phyloP scores from a whole-genome alignment of 768 basidiomycete species.

The Termitomyces sp. region DNA sequence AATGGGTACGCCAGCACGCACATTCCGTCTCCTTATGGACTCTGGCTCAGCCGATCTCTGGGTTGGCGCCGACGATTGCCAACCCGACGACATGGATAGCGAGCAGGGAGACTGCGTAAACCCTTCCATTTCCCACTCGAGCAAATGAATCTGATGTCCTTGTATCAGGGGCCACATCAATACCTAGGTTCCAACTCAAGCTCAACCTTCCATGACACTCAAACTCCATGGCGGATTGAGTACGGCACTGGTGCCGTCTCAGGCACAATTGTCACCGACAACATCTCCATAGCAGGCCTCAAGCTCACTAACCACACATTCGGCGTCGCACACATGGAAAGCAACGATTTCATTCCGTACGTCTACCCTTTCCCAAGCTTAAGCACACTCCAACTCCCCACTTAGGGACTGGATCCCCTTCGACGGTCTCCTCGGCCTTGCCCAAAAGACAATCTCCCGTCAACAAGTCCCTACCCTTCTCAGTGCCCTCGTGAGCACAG shows the following conservation, averaged over 20 bases:
- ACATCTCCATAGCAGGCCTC: slow-evolving; percentile 56
- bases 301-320: slow-evolving; percentile 50
- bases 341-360: slow-evolving; percentile 45
- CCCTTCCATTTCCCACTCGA: neutral
- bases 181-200: slow-evolving; percentile 58
- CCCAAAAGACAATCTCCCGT: slow-evolving; percentile 43
- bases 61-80: slow-evolving; percentile 48
- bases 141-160: neutral
- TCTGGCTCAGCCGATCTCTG: slow-evolving; percentile 63
- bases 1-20: slow-evolving; percentile 44
- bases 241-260: slow-evolving; percentile 56
- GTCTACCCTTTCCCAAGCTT: slow-evolving; percentile 3
- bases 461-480: slow-evolving; percentile 53
- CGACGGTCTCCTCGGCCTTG: slow-evolving; percentile 57
- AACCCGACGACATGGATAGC: slow-evolving; percentile 20
- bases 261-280: slow-evolving; percentile 57
- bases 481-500: slow-evolving; percentile 46
- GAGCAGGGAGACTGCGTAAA: slow-evolving; percentile 14
- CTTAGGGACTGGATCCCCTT: slow-evolving; percentile 32
- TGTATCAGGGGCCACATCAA: slow-evolving; percentile 29
- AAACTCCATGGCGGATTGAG: slow-evolving; percentile 42
- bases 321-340: slow-evolving; percentile 58
- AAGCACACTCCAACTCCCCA: neutral
- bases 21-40: slow-evolving; percentile 55
- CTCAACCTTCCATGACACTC: slow-evolving; percentile 49